Evolutionary conservation across 2,329 filamentous ascomycete genomes (phyloP).

Genomic region (Fusarium floridanum): DNA sequence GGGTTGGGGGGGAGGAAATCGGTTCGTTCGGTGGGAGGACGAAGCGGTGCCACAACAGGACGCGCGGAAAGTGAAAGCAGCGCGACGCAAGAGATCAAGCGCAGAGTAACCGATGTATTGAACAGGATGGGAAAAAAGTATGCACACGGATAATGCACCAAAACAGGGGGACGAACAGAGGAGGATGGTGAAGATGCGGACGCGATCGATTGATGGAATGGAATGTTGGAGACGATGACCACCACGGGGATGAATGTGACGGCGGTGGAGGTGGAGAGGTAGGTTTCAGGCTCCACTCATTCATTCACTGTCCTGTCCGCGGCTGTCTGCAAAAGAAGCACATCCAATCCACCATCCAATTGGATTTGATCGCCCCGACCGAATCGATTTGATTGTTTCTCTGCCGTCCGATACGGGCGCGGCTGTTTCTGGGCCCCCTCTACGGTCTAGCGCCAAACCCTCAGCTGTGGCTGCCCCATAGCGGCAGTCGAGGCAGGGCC

Average conservation of each 20-base stretch:
- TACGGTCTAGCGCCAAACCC: conserved; percentile 2
- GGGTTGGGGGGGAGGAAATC: not conserved
- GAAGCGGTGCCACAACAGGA: conserved; percentile 28
- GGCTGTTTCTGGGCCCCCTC: not conserved
- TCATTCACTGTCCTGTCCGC: not conserved
- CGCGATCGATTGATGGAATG: conserved; percentile 1
- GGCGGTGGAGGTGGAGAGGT: conserved; percentile 20
- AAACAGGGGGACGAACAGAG: not conserved
- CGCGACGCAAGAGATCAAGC: conserved; percentile 13
- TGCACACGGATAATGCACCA: not conserved
- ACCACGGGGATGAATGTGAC: conserved; percentile 5
- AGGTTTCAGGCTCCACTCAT: conserved; percentile 24
- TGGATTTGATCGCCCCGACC: conserved; percentile 10
- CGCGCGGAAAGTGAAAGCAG: conserved; percentile 22
- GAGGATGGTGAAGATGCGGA: not conserved
- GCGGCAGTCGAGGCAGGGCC: not conserved
- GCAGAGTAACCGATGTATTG: not conserved
- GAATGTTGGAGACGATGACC: conserved; percentile 20
- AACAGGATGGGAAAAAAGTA: not conserved
- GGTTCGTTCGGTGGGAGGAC: conserved; percentile 12
- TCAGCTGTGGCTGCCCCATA: conserved; percentile 3
- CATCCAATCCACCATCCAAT: not conserved
- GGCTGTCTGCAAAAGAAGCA: not conserved
- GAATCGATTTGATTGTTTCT: not conserved
- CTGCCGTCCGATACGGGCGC: not conserved